These are phyloP conservation scores for Linum lewisii DNA, from an alignment of 345 rosid genomes.

Conservation along the genomic window DNA sequence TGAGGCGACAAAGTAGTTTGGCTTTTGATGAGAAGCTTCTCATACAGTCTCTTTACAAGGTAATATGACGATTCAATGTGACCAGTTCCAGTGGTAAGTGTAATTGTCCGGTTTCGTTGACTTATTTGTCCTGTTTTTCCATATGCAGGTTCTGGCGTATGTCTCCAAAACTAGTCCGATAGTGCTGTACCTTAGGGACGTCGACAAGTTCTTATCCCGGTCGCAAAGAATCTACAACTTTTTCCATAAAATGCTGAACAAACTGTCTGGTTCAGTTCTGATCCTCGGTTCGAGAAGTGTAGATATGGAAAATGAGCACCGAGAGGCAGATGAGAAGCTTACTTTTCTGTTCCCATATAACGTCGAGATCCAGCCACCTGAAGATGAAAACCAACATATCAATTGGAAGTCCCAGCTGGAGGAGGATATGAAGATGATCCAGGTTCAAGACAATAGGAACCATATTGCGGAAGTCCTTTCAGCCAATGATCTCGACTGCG, in stretches of 20 bases:
- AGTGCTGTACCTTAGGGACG: conserved; percentile 76
- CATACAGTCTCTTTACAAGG: conserved; percentile 77
- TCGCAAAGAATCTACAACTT: conserved; percentile 60
- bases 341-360: conserved; percentile 69
- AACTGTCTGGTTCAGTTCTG: conserved; percentile 67
- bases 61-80: conserved; percentile 12
- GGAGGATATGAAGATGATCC: conserved; percentile 90
- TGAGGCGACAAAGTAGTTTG: conserved; percentile 58
- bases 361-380: conserved; percentile 81
- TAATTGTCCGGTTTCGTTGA: not conserved
- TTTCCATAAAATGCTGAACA: conserved; percentile 69
- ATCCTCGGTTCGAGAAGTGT: conserved; percentile 74
- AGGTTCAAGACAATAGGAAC: conserved; percentile 79
- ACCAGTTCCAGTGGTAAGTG: not conserved
- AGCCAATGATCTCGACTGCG: conserved; percentile 78
- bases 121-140: not conserved
- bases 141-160: conserved; percentile 55
- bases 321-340: conserved; percentile 58
- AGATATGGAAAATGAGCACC: conserved; percentile 33
- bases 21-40: conserved; percentile 82
- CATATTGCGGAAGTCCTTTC: conserved; percentile 89
- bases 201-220: conserved; percentile 49
- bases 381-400: conserved; percentile 63
- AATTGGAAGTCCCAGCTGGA: conserved; percentile 93
- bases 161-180: conserved; percentile 71